phyloP scores from a whole-genome alignment of 257 asterid species.

The Lavandula angustifolia region DNA sequence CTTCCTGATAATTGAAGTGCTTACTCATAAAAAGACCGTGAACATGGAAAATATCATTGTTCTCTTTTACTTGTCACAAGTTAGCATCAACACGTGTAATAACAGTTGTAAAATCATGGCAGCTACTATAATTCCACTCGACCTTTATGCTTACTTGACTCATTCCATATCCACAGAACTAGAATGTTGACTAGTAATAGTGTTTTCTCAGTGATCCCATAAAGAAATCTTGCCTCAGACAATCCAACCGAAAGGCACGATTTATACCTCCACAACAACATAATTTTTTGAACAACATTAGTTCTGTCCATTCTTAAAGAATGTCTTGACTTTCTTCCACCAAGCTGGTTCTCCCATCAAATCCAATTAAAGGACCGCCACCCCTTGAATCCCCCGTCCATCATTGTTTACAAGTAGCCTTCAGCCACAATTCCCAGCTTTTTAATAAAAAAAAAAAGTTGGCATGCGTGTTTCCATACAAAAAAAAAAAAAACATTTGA shows the following conservation, averaged over 20 bases:
- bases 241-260: background rate
- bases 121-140: background rate
- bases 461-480: background rate
- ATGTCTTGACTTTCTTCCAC: background rate
- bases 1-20: constrained; percentile 11
- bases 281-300: no score
- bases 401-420: background rate
- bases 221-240: background rate
- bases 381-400: background rate
- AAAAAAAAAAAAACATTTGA: no score
- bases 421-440: constrained; percentile 3
- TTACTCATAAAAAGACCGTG: background rate
- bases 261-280: no score
- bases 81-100: background rate
- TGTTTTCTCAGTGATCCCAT: constrained; percentile 11
- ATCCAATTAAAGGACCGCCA: background rate
- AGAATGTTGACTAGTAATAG: background rate
- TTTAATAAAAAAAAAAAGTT: background rate
- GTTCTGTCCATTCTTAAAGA: background rate
- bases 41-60: constrained; percentile 7
- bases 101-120: background rate
- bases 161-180: background rate
- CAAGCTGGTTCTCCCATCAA: background rate
- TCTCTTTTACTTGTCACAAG: background rate
- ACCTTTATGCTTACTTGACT: constrained; percentile 5